phyloP scores from a whole-genome alignment of 306 rosid genomes.

The Trifolium subterraneum region DNA sequence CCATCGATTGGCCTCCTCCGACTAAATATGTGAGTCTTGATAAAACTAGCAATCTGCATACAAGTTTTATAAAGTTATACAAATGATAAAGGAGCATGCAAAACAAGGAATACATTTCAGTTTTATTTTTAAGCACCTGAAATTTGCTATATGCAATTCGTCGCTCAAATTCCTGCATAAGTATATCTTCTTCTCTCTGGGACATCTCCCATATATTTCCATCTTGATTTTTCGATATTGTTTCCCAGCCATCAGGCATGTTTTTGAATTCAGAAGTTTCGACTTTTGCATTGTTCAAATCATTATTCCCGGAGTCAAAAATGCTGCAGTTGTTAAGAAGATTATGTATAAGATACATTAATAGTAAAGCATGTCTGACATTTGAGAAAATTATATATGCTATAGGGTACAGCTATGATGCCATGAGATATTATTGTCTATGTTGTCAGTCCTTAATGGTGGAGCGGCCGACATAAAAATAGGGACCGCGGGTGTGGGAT shows the following conservation, averaged over 20 bases:
- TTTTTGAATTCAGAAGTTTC: constrained; percentile 72
- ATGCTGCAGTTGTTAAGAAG: constrained; percentile 60
- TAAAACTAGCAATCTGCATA: constrained; percentile 93
- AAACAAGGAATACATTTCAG: constrained; percentile 14
- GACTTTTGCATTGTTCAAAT: constrained; percentile 57
- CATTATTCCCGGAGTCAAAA: constrained; percentile 66
- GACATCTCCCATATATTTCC: constrained; percentile 97
- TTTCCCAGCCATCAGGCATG: constrained; percentile 98
- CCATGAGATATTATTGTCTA: neutral
- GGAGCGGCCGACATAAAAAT: no score
- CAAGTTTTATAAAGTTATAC: constrained; percentile 2
- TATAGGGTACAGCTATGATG: neutral
- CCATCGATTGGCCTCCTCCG: constrained; percentile 94
- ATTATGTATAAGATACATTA: constrained; percentile 33
- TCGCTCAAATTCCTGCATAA: constrained; percentile 93
- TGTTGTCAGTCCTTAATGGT: no score
- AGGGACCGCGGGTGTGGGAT: no score
- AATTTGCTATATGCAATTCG: constrained; percentile 90
- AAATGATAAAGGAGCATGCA: neutral
- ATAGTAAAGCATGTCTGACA: constrained; percentile 21
- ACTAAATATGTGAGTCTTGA: constrained; percentile 93
- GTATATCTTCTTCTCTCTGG: constrained; percentile 93
- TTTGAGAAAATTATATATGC: constrained; percentile 5
- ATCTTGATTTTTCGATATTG: constrained; percentile 70
- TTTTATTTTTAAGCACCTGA: constrained; percentile 61